phyloP scores from a whole-genome alignment of 306 rosid species.

The Datisca glomerata region DNA sequence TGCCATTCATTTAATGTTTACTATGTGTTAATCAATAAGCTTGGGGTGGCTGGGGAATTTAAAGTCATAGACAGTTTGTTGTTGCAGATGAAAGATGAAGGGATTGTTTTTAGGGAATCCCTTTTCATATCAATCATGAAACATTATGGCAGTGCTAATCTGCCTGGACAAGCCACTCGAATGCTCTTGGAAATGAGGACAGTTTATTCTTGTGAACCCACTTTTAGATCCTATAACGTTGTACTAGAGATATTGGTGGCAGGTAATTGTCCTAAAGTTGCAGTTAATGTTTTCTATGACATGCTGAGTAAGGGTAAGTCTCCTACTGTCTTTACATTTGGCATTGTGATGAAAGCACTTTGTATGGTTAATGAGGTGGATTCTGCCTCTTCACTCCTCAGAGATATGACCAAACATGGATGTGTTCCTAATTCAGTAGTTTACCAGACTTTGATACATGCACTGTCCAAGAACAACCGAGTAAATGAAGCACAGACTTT shows the following conservation, averaged over 20 bases:
- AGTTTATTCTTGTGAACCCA: constrained; percentile 55
- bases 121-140: constrained; percentile 63
- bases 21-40: constrained; percentile 54
- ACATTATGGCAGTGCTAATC: constrained; percentile 56
- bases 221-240: constrained; percentile 68
- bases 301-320: constrained; percentile 72
- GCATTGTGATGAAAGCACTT: constrained; percentile 69
- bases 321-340: constrained; percentile 62
- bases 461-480: constrained; percentile 45
- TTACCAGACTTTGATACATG: constrained; percentile 83
- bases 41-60: constrained; percentile 58
- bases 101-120: constrained; percentile 54
- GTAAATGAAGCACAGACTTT: constrained; percentile 61
- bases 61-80: constrained; percentile 52
- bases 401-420: constrained; percentile 83
- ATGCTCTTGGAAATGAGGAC: constrained; percentile 74
- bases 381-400: constrained; percentile 71
- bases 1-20: constrained; percentile 62
- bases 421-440: constrained; percentile 79
- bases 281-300: constrained; percentile 69
- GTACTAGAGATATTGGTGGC: constrained; percentile 57
- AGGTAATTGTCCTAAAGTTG: constrained; percentile 58
- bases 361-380: constrained; percentile 73
- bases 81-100: constrained; percentile 73
- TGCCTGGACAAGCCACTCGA: constrained; percentile 84